Evolutionary conservation across 2,329 filamentous ascomycete genomes (phyloP).

Genomic region (Sclerotinia sclerotiorum): DNA sequence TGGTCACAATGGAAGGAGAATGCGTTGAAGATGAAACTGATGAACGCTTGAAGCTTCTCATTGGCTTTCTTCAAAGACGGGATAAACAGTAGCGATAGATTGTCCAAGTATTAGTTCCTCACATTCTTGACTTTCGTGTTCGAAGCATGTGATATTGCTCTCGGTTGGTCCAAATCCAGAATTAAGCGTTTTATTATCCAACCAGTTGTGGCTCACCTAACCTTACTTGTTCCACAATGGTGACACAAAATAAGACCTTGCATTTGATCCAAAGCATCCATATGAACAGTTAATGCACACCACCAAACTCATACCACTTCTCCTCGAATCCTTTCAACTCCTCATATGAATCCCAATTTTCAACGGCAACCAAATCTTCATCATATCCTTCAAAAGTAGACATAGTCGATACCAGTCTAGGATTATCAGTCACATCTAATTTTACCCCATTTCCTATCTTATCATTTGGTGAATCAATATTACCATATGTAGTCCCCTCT

Average conservation of each 20-base stretch:
- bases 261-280: background rate
- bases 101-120: background rate
- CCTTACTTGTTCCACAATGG: background rate
- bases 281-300: slow-evolving; percentile 24
- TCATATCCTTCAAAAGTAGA: slow-evolving; percentile 27
- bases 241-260: too few relatives aligned
- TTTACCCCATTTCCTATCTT: slow-evolving; percentile 28
- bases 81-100: background rate
- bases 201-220: background rate
- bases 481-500: slow-evolving; percentile 28
- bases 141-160: background rate
- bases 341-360: slow-evolving; percentile 31
- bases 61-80: background rate
- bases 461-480: slow-evolving; percentile 29
- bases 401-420: slow-evolving; percentile 26
- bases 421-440: slow-evolving; percentile 25
- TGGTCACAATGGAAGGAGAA: background rate
- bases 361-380: slow-evolving; percentile 25
- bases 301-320: slow-evolving; percentile 30
- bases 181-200: background rate
- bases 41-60: background rate
- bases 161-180: background rate
- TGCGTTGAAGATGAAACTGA: background rate
- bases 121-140: background rate
- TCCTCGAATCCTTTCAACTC: slow-evolving; percentile 31